Base-by-base conservation (phyloP, 805 yeast genomes). In the Nakazawaea ishiwadae region DNA sequence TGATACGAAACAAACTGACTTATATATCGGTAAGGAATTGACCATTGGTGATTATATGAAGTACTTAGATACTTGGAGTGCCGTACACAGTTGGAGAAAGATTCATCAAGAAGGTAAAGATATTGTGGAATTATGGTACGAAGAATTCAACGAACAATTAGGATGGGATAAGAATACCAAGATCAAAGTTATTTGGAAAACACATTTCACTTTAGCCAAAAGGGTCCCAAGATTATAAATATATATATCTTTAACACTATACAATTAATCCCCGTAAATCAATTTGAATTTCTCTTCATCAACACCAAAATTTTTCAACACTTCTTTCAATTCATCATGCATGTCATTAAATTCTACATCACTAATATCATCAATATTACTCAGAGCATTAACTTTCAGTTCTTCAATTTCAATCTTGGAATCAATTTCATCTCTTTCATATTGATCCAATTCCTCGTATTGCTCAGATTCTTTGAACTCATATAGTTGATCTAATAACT, bases 111-210 rank as follows among this genome's bases (percentile, higher is more conserved):
- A 35, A 11, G 44, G 35, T 12, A 35, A 20, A 6, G 59, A 56
- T 35, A 24, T 54, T 10, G 44, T 51, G 23, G 44, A 32, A 9
- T 31, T 47, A 15, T 44, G 54, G 52, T 44, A 42, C 33, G 41
- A 48, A 2, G 57, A 54, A 15, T 38, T 53, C 9, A 30, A 29
- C 3, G 37, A 42, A 11, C 53, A 51, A 12, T 62, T 73, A 42
- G 73, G 73, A 4, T 73, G 84, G 74, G 56, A 58, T 11, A 66
- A 65, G 16, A 62, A 61, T n/a, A 61, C 66, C 0, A 58, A 59
- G 20, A 47, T 75, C 17, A 64, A 64, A n/a, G 62, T 73, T 11
- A 68, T 71, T 16, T 79, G 80, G 76, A 74, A 73, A 2, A 76
- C 86, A 0, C 71, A 74, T 27, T 77, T 74, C 51, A 66, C 70